phyloP scores from a whole-genome alignment of 2,329 filamentous ascomycete genomes.

The Calonectria pauciramosa region DNA sequence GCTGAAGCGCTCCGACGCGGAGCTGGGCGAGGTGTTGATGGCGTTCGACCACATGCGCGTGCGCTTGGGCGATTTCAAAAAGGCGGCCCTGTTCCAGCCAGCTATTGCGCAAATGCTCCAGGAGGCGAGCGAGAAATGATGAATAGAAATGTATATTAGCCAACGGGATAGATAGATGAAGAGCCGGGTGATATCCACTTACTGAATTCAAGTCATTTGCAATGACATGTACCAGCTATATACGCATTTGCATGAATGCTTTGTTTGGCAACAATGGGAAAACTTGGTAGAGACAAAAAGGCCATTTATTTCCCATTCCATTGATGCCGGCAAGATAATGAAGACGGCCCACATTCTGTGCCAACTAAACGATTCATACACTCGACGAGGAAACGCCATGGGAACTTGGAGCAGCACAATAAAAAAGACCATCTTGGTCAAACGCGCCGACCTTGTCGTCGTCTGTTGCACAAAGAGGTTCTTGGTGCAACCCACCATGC shows the following conservation, averaged over 20 bases:
- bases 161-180: slow-evolving; percentile 1
- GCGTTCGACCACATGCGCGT: slow-evolving; percentile 87
- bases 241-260: neutral
- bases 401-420: neutral
- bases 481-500: neutral
- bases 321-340: neutral
- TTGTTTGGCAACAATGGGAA: neutral
- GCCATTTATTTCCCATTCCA: neutral
- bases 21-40: slow-evolving; percentile 68
- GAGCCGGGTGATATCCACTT: slow-evolving; percentile 10
- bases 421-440: neutral
- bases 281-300: neutral
- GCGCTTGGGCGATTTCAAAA: slow-evolving; percentile 77
- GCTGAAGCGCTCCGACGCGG: slow-evolving; percentile 51
- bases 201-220: neutral
- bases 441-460: neutral
- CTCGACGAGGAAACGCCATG: neutral
- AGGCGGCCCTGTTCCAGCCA: slow-evolving; percentile 63
- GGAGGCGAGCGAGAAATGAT: slow-evolving; percentile 30
- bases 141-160: slow-evolving; percentile 23
- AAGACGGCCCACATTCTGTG: neutral
- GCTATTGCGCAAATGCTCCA: slow-evolving; percentile 39
- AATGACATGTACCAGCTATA: neutral
- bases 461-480: neutral
- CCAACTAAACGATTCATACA: neutral